These are phyloP conservation scores for Blakeslea trispora DNA, from an alignment of 371 early-diverging fungal genomes.

Conservation along the genomic window DNA sequence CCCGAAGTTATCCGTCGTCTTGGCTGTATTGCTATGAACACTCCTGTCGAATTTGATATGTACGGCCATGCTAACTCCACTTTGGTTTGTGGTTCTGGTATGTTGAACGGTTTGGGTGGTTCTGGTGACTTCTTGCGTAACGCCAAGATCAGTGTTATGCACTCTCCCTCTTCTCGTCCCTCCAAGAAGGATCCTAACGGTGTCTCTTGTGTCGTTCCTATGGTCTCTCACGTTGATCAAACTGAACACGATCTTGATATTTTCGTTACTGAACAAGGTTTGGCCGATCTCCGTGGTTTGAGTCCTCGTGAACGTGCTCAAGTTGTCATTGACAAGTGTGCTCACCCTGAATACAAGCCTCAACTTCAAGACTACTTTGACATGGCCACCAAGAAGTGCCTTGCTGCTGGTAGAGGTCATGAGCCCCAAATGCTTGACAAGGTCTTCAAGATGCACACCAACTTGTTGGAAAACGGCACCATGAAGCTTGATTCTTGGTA, in stretches of 20 bases:
- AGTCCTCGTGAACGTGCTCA: constrained; percentile 57
- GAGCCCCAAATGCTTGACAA: constrained; percentile 59
- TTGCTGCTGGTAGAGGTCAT: constrained; percentile 53
- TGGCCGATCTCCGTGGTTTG: constrained; percentile 56
- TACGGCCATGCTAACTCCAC: constrained; percentile 60
- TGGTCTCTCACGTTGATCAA: constrained; percentile 54
- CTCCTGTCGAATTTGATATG: constrained; percentile 59
- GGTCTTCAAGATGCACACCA: constrained; percentile 59
- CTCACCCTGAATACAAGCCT: constrained; percentile 54
- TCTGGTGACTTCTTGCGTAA: constrained; percentile 57
- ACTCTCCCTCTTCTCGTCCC: constrained; percentile 54
- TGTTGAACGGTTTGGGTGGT: constrained; percentile 59
- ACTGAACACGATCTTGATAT: constrained; percentile 59
- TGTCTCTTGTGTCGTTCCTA: constrained; percentile 54
- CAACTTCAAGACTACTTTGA: constrained; percentile 55
- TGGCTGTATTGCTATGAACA: constrained; percentile 61
- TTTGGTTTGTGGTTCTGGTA: constrained; percentile 53
- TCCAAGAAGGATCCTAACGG: constrained; percentile 52
- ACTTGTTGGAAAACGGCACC: constrained; percentile 55
- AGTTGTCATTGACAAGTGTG: constrained; percentile 55
- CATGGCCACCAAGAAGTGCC: constrained; percentile 51
- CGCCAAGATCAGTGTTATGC: constrained; percentile 53
- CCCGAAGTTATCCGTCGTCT: constrained; percentile 57
- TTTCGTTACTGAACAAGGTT: constrained; percentile 56
- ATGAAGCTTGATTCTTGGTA: constrained; percentile 60